These are phyloP conservation scores for Kockovaella imperatae DNA, from an alignment of 768 basidiomycete species.

Conservation along the genomic window DNA sequence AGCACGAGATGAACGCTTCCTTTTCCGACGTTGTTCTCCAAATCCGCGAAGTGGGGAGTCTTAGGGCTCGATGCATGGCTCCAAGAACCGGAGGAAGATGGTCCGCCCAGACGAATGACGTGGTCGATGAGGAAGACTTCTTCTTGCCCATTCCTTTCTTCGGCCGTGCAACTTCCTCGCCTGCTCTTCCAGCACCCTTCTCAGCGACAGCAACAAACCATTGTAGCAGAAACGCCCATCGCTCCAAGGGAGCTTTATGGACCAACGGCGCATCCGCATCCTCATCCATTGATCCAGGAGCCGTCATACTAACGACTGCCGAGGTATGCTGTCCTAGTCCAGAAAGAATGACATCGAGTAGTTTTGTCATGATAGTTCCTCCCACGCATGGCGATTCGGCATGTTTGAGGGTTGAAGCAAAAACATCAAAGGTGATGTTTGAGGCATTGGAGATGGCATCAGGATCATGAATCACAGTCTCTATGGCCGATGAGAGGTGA, in stretches of 20 bases:
- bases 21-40: slow-evolving; percentile 83
- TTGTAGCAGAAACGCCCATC: slow-evolving; percentile 82
- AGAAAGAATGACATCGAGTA: slow-evolving; percentile 77
- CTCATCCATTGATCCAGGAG: slow-evolving; percentile 19
- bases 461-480: slow-evolving; percentile 66
- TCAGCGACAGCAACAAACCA: slow-evolving; percentile 84
- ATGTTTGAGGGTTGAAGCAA: slow-evolving; percentile 69
- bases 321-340: slow-evolving; percentile 40
- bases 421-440: slow-evolving; percentile 65
- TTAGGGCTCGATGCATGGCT: slow-evolving; percentile 65
- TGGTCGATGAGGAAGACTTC: slow-evolving; percentile 44
- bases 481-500: slow-evolving; percentile 61
- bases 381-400: slow-evolving; percentile 17
- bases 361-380: slow-evolving; percentile 65
- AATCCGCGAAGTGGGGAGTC: slow-evolving; percentile 63
- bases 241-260: slow-evolving; percentile 73
- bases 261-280: slow-evolving; percentile 38
- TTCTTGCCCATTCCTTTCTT: slow-evolving; percentile 20
- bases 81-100: slow-evolving; percentile 65
- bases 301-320: slow-evolving; percentile 20
- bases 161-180: slow-evolving; percentile 41
- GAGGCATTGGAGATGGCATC: slow-evolving; percentile 58
- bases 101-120: slow-evolving; percentile 54
- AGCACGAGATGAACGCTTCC: slow-evolving; percentile 77
- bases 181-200: slow-evolving; percentile 54